Evolutionary conservation across 179 eudicot species (phyloP).

Genomic region (Drosera spatulata): DNA sequence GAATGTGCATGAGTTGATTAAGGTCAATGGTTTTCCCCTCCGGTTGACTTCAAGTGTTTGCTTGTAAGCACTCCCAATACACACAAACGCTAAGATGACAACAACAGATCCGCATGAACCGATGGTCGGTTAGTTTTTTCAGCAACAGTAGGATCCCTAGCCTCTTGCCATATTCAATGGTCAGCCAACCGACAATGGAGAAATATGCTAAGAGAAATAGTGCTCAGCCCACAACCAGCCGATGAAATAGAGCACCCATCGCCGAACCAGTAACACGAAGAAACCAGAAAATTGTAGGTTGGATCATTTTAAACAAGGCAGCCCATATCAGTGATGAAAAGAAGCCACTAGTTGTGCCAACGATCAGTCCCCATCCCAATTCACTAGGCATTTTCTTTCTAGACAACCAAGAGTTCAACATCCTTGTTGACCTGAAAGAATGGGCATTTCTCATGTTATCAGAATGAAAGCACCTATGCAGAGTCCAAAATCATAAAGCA

Average conservation of each 20-base stretch:
- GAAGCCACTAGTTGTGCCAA: slow-evolving; percentile 54
- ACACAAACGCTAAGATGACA: too few species aligned
- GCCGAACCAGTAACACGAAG: slow-evolving; percentile 17
- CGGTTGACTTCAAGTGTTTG: too few species aligned
- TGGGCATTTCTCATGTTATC: not conserved
- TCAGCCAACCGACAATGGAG: slow-evolving; percentile 61
- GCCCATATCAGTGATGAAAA: slow-evolving; percentile 42
- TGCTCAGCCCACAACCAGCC: slow-evolving; percentile 29
- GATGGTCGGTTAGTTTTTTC: too few species aligned
- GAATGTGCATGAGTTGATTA: too few species aligned
- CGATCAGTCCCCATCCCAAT: slow-evolving; percentile 46
- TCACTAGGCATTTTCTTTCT: slow-evolving; percentile 21
- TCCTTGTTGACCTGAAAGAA: slow-evolving; percentile 43
- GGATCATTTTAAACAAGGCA: slow-evolving; percentile 31
- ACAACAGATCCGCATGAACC: too few species aligned
- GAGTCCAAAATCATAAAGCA: too few species aligned
- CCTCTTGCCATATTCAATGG: slow-evolving; percentile 55
- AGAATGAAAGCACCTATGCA: not conserved
- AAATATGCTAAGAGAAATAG: slow-evolving; percentile 66
- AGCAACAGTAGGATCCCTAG: slow-evolving; percentile 36
- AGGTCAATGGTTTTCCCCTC: too few species aligned
- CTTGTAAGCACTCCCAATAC: too few species aligned
- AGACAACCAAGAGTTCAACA: slow-evolving; percentile 43
- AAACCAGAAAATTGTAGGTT: slow-evolving; percentile 16
- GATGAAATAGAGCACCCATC: slow-evolving; percentile 17